A percentile compares a stretch with the other conserved stretches of the same genome.
phyloP scores from a whole-genome alignment of 305 asterid species.

The Rubia peregrina region DNA sequence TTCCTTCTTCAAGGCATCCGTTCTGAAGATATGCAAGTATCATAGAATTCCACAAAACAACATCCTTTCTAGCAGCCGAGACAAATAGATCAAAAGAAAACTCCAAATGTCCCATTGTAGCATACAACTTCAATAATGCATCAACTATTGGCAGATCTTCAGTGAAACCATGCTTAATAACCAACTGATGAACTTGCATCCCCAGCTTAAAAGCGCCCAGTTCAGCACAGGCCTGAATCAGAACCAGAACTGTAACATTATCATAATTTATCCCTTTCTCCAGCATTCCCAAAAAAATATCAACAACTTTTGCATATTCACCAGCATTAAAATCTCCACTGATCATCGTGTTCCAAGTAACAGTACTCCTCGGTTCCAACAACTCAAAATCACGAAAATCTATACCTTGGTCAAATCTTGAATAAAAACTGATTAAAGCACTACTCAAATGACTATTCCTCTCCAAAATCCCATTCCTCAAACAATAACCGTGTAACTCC shows the following conservation, averaged over 20 bases:
- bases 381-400: slow-evolving; percentile 16
- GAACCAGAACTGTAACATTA: slow-evolving; percentile 23
- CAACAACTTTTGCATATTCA: slow-evolving; percentile 9
- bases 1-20: slow-evolving; percentile 21
- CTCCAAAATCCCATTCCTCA: slow-evolving; percentile 22
- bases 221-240: slow-evolving; percentile 26
- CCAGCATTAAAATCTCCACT: slow-evolving; percentile 25
- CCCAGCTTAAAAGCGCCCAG: slow-evolving; percentile 18
- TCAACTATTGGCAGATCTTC: slow-evolving; percentile 18
- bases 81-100: slow-evolving; percentile 18
- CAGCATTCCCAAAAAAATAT: slow-evolving; percentile 20
- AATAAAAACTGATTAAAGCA: slow-evolving; percentile 24
- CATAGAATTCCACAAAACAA: slow-evolving; percentile 28
- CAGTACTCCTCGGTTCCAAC: slow-evolving; percentile 15
- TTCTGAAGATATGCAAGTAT: slow-evolving; percentile 21
- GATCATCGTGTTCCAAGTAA: slow-evolving; percentile 26
- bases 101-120: slow-evolving; percentile 18
- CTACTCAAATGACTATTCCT: slow-evolving; percentile 19
- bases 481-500: slow-evolving; percentile 28
- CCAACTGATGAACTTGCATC: slow-evolving; percentile 26
- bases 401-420: slow-evolving; percentile 11
- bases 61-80: slow-evolving; percentile 21
- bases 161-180: slow-evolving; percentile 17
- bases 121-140: slow-evolving; percentile 24
- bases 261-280: slow-evolving; percentile 21